Percentiles rank a stretch among this genome's conserved stretches.
phyloP scores from a whole-genome alignment of 2,329 filamentous ascomycete species.

The Colletotrichum sp. region DNA sequence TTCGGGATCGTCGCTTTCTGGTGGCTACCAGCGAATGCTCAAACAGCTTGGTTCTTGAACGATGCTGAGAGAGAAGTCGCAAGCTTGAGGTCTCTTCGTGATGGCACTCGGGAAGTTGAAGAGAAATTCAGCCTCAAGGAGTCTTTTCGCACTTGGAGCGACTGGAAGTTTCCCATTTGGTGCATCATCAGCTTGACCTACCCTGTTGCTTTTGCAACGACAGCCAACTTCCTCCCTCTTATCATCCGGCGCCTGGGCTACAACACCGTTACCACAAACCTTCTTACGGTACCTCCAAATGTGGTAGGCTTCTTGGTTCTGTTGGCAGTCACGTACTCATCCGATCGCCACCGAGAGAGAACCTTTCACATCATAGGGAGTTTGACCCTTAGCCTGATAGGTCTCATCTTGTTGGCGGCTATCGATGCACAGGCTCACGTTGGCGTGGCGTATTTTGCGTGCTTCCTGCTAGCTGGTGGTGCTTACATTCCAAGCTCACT shows the following conservation, averaged over 20 bases:
- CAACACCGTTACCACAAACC: conserved; percentile 48
- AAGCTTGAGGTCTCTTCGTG: conserved; percentile 45
- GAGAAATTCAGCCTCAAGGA: conserved; percentile 41
- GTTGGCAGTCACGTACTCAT: conserved; percentile 46
- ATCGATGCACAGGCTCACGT: conserved; percentile 34
- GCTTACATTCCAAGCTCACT: conserved; percentile 54
- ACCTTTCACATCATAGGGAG: conserved; percentile 51
- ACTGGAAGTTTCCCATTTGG: conserved; percentile 43
- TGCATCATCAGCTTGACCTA: conserved; percentile 52
- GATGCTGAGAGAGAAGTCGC: conserved; percentile 48
- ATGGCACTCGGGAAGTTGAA: conserved; percentile 44
- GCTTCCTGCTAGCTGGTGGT: conserved; percentile 52
- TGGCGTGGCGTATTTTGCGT: conserved; percentile 53
- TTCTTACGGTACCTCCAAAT: conserved; percentile 35
- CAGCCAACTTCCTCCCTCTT: conserved; percentile 51
- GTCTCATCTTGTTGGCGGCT: conserved; percentile 52
- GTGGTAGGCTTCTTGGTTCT: conserved; percentile 50
- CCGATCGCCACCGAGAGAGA: conserved; percentile 49
- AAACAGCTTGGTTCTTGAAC: conserved; percentile 50
- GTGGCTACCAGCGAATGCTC: conserved; percentile 38
- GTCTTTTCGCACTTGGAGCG: conserved; percentile 46
- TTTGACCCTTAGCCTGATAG: conserved; percentile 34
- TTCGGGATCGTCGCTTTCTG: neutral
- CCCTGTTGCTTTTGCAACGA: conserved; percentile 46
- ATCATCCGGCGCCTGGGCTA: conserved; percentile 50